Evolutionary conservation across 306 rosid species (phyloP).

Genomic region (Coriaria nepalensis): DNA sequence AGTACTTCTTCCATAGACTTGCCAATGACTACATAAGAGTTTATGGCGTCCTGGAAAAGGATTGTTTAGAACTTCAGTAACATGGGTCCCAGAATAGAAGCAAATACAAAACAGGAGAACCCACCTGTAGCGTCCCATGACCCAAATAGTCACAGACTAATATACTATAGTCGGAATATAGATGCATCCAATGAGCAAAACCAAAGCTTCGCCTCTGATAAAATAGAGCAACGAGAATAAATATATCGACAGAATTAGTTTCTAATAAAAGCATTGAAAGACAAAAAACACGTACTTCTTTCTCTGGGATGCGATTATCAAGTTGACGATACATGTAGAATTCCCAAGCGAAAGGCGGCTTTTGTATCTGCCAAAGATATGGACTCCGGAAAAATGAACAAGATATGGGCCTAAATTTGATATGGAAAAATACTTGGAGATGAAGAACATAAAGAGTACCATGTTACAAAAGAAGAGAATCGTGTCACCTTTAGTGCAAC

Average conservation of each 20-base stretch:
- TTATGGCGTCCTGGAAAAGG: constrained; percentile 64
- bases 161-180: constrained; percentile 67
- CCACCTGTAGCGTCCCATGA: constrained; percentile 86
- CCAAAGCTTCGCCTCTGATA: constrained; percentile 84
- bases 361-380: constrained; percentile 54
- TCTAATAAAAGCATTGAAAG: not conserved
- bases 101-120: constrained; percentile 14
- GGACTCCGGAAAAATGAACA: constrained; percentile 10
- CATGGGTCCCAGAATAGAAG: constrained; percentile 5
- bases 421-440: not conserved
- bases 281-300: constrained; percentile 34
- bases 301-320: constrained; percentile 48
- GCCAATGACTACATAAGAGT: constrained; percentile 45
- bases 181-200: constrained; percentile 54
- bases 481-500: constrained; percentile 68
- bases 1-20: constrained; percentile 85
- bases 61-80: constrained; percentile 16
- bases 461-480: not conserved
- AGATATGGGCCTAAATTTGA: constrained; percentile 7
- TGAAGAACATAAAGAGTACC: not conserved
- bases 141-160: constrained; percentile 62
- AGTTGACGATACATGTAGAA: constrained; percentile 90
- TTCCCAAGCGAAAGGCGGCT: constrained; percentile 88
- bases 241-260: not conserved
- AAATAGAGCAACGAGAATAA: constrained; percentile 22